A percentile compares a stretch with the other conserved stretches of the same genome.
These are phyloP conservation scores for Rhizopogon vinicolor DNA, from an alignment of 768 basidiomycete species.

Conservation along the genomic window DNA sequence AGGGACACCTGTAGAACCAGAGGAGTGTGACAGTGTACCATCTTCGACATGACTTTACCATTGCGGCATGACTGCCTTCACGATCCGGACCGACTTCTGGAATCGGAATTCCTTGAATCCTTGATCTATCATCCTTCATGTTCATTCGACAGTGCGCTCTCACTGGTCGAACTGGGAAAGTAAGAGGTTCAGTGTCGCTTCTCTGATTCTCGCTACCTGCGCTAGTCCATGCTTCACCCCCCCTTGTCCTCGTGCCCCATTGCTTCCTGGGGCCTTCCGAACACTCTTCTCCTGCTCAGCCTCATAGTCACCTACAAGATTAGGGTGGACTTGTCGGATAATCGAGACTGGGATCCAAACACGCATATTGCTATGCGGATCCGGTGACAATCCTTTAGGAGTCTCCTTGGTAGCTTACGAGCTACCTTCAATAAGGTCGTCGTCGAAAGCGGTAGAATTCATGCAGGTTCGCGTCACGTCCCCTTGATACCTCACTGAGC, in stretches of 20 bases:
- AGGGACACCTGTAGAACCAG: no score
- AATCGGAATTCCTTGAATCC: no score
- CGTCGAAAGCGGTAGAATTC: conserved; percentile 7
- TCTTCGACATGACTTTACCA: no score
- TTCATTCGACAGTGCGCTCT: background rate
- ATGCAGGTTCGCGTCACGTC: conserved; percentile 15
- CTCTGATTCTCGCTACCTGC: background rate
- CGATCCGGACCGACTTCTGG: no score
- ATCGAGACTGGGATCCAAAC: conserved; percentile 42
- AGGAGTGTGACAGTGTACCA: no score
- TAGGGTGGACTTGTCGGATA: conserved; percentile 37
- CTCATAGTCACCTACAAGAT: conserved; percentile 31
- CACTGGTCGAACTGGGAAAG: background rate
- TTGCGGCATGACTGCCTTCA: no score
- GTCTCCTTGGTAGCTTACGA: conserved; percentile 4
- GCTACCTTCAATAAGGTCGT: conserved; percentile 10
- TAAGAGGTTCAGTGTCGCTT: background rate
- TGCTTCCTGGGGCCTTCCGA: conserved; percentile 23
- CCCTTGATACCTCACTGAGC: conserved; percentile 25
- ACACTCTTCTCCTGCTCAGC: conserved; percentile 7
- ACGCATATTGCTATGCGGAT: conserved; percentile 25
- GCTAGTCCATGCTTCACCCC: conserved; percentile 1
- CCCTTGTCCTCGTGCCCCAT: conserved; percentile 6
- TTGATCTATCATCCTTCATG: no score
- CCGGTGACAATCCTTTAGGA: conserved; percentile 20